phyloP scores from a whole-genome alignment of 257 asterid species.

The Solanum appendiculatum region DNA sequence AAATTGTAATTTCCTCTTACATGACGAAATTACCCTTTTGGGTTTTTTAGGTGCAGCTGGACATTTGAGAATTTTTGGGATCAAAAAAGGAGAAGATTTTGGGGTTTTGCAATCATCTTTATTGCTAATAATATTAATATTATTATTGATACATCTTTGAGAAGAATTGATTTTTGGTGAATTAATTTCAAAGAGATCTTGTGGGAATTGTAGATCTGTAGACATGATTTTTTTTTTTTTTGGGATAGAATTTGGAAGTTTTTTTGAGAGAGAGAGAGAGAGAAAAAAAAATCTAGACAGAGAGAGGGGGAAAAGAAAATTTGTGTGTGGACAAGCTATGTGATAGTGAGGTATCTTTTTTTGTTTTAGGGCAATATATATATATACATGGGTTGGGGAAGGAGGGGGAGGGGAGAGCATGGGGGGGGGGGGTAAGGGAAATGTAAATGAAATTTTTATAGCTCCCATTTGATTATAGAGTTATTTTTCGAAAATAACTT shows the following conservation, averaged over 20 bases:
- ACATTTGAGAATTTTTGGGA: slow-evolving; percentile 30
- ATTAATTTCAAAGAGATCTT: neutral
- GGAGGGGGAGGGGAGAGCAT: too few relatives aligned
- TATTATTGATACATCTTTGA: neutral
- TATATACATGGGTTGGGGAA: too few relatives aligned
- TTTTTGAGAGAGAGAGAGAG: neutral
- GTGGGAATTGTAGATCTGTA: slow-evolving; percentile 36
- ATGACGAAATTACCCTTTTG: slow-evolving; percentile 16
- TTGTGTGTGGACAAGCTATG: neutral
- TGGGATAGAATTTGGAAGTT: neutral
- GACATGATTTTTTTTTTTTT: slow-evolving; percentile 14
- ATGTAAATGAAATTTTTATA: too few relatives aligned
- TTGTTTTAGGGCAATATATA: slow-evolving; percentile 18
- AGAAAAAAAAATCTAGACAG: neutral
- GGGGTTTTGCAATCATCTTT: slow-evolving; percentile 40
- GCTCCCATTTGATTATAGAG: too few relatives aligned
- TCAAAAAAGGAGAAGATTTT: slow-evolving; percentile 28
- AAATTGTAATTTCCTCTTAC: slow-evolving; percentile 39
- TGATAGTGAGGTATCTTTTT: neutral
- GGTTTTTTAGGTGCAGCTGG: slow-evolving; percentile 66
- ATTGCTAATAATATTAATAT: neutral
- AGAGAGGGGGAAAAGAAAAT: slow-evolving; percentile 7
- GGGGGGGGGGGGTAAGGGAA: neutral
- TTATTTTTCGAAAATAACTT: too few relatives aligned
- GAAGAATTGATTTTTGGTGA: slow-evolving; percentile 1